phyloP scores from a whole-genome alignment of 1,284 basidiomycete species.

The Nidula niveotomentosa region DNA sequence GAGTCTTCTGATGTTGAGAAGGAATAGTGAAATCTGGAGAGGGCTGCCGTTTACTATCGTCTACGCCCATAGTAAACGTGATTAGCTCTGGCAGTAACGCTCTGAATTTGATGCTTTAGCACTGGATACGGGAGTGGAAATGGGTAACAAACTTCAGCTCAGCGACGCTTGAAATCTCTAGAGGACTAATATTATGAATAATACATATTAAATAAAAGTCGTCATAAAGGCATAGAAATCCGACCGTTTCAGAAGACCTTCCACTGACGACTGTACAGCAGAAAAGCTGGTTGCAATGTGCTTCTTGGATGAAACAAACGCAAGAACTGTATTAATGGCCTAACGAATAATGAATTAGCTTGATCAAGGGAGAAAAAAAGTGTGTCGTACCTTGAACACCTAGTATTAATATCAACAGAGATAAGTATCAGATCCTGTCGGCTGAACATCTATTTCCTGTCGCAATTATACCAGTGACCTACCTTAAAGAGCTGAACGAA shows the following conservation, averaged over 20 bases:
- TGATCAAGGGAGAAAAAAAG: background rate
- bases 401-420: background rate
- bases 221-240: conserved; percentile 9
- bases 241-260: conserved; percentile 74
- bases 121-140: background rate
- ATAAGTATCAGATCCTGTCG: background rate
- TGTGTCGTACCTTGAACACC: background rate
- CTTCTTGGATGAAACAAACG: conserved; percentile 84
- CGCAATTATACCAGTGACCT: background rate
- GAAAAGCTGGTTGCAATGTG: conserved; percentile 83
- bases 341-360: conserved; percentile 24
- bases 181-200: conserved; percentile 48
- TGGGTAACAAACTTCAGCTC: conserved; percentile 71
- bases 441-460: too few species aligned
- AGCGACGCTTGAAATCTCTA: conserved; percentile 79
- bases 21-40: conserved; percentile 38
- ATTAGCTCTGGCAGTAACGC: conserved; percentile 81
- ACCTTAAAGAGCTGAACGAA: background rate
- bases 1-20: conserved; percentile 11
- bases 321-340: conserved; percentile 90
- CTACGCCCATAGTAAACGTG: conserved; percentile 81
- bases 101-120: conserved; percentile 32
- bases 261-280: conserved; percentile 75
- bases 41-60: conserved; percentile 56
- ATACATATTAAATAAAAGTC: conserved; percentile 7